Conservation (phyloP, 2,329 filamentous ascomycete species). For the Acrodontium crateriforme region DNA sequence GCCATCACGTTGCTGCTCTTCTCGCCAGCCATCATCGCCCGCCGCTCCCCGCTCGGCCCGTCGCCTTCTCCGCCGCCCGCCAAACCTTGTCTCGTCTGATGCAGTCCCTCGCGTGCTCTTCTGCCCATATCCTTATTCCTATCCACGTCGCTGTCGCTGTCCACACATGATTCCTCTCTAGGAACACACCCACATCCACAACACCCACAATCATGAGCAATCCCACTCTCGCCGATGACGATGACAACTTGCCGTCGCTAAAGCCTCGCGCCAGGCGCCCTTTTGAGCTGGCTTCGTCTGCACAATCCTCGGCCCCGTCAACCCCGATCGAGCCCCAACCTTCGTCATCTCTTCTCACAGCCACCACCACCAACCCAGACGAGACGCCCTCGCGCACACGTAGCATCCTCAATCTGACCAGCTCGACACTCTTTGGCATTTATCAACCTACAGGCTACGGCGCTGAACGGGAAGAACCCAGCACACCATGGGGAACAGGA, state of each 20-base stretch:
- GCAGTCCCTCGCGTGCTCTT: no score
- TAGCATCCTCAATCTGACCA: slow-evolving; percentile 74
- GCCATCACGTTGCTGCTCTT: no score
- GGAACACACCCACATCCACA: no score
- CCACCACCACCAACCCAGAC: slow-evolving; percentile 4
- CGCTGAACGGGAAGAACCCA: slow-evolving; percentile 36
- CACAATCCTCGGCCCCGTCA: slow-evolving; percentile 19
- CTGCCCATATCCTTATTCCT: no score
- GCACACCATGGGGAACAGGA: slow-evolving; percentile 2
- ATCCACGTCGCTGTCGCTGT: no score
- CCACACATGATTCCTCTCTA: no score
- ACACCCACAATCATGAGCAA: slow-evolving; percentile 13
- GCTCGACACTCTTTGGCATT: slow-evolving; percentile 82
- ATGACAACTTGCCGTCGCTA: slow-evolving; percentile 8
- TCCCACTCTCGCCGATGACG: slow-evolving; percentile 11
- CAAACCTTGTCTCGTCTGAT: no score
- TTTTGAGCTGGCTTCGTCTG: slow-evolving; percentile 46
- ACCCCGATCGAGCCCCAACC: slow-evolving; percentile 9
- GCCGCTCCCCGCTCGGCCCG: no score
- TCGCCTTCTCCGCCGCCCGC: no score
- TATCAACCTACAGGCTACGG: slow-evolving; percentile 55
- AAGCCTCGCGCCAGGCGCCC: slow-evolving; percentile 51
- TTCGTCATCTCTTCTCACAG: slow-evolving; percentile 9
- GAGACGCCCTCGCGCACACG: slow-evolving; percentile 46
- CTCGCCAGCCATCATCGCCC: no score